Evolutionary conservation across 768 basidiomycete species (phyloP), one percentile per base, ranked within the genome.

Genomic region (Russula griseocarnosa): DNA sequence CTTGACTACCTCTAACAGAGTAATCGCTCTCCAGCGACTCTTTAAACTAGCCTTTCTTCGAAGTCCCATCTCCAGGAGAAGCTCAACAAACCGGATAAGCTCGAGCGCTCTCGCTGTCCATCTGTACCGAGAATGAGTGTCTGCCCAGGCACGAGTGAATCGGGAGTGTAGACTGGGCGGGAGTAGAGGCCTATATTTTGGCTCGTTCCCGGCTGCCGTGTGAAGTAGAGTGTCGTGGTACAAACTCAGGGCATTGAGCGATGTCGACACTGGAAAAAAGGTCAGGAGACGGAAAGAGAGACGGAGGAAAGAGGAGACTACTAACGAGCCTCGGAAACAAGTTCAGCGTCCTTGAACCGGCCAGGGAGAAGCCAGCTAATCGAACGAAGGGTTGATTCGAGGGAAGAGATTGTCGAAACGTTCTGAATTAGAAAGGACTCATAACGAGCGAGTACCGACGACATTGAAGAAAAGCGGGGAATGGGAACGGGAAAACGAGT

Each of bases 341-440:
- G 79, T 74, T 98, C 95, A 52, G 94, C 94, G 81, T 98, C 95
- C 76, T 93, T 94, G 83, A 98, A 98, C 67, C 94, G 83, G 65
- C 95, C 95, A 50, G 96, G 96, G 50, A 98, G 78, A 70, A 98
- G 86, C 94, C 95, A 98, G 52, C 94, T 94, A 62, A 98, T 76
- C 44, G 93, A 94, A 67, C 93, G 81, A 67, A 98, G 76, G 30
- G 89, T 86, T 20, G 90, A 92, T 75, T 98, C 96, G 69, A 98
- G 76, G n/a, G 86, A 84, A 22, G 89, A 86, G 56, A 98, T 90
- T 24, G 90, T 86, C 2, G 87, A 85, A 26, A 90, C 86, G 76
- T 98, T 97, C 61, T 86, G 82, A 62, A 97, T 77, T 64, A 97
- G 81, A 71, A 94, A 90, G 30, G 82, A 76, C 72, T 95, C 93